These are phyloP conservation scores for Rhizophora apiculata DNA, from an alignment of 345 rosid species.

Conservation along the genomic window DNA sequence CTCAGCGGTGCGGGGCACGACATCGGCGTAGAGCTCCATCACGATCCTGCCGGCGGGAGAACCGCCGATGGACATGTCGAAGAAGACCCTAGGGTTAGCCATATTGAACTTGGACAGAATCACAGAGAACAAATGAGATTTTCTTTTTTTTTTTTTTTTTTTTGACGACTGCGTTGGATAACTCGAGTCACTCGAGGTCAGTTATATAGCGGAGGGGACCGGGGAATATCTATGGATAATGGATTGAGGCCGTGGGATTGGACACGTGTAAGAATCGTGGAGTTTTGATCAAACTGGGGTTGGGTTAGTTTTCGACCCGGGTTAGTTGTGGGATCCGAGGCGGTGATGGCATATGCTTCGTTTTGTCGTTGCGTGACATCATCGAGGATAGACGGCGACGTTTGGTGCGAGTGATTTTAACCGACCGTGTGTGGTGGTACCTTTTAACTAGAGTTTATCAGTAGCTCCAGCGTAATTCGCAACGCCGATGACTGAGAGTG, in stretches of 20 bases:
- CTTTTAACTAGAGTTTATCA: neutral
- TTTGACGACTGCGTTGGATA: neutral
- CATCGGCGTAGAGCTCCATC: conserved; percentile 30
- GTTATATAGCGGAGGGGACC: conserved; percentile 28
- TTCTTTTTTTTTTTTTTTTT: neutral
- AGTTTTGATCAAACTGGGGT: conserved; percentile 17
- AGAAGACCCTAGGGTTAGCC: conserved; percentile 31
- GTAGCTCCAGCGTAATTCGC: too few species aligned
- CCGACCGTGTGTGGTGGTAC: too few species aligned
- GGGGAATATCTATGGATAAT: conserved; percentile 17
- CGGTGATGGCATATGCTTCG: conserved; percentile 12
- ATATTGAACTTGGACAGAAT: neutral
- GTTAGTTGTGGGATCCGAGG: conserved; percentile 35
- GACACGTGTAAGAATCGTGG: conserved; percentile 46
- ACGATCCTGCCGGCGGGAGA: conserved; percentile 24
- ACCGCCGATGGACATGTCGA: conserved; percentile 32
- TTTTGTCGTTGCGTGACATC: conserved; percentile 16
- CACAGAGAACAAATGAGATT: neutral
- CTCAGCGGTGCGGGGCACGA: conserved; percentile 30
- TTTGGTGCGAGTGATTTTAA: neutral
- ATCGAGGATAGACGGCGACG: conserved; percentile 17
- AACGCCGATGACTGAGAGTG: too few species aligned
- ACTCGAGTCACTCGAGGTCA: neutral
- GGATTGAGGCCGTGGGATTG: conserved; percentile 14
- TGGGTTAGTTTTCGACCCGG: conserved; percentile 28